A percentile compares a stretch with the other conserved stretches of the same genome.
phyloP scores from a whole-genome alignment of 2,329 filamentous ascomycete genomes.

The Lasiodiplodia hormozganensis region DNA sequence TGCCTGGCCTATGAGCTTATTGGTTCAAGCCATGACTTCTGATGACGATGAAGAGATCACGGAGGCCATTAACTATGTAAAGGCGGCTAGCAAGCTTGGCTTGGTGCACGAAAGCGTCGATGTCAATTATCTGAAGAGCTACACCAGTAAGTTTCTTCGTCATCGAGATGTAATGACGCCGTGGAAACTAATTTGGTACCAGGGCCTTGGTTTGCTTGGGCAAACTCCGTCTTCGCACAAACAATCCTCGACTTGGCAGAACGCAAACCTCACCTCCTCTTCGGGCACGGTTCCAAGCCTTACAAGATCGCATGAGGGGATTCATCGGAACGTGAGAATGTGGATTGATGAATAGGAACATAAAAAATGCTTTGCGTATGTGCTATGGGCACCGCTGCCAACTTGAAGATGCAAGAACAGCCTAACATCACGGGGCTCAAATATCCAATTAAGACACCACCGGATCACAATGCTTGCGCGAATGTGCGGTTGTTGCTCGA shows the following conservation, averaged over 20 bases:
- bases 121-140: conserved; percentile 72
- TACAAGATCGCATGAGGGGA: conserved; percentile 54
- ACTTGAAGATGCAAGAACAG: background rate
- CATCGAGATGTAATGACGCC: background rate
- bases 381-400: background rate
- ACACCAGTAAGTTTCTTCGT: conserved; percentile 69
- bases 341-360: background rate
- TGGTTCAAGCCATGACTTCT: conserved; percentile 90
- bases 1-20: conserved; percentile 95
- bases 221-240: conserved; percentile 93
- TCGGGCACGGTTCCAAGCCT: conserved; percentile 67
- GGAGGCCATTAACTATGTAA: conserved; percentile 74
- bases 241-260: conserved; percentile 89
- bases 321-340: background rate
- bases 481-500: background rate
- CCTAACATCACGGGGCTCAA: background rate
- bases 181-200: background rate
- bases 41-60: conserved; percentile 83
- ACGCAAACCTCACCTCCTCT: conserved; percentile 87
- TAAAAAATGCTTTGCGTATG: background rate
- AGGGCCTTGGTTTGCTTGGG: conserved; percentile 96
- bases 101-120: conserved; percentile 92
- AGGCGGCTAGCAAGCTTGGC: conserved; percentile 76
- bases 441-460: background rate
- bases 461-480: background rate